Base-by-base conservation (phyloP, 306 rosid genomes). In the Lagenaria siceraria region DNA sequence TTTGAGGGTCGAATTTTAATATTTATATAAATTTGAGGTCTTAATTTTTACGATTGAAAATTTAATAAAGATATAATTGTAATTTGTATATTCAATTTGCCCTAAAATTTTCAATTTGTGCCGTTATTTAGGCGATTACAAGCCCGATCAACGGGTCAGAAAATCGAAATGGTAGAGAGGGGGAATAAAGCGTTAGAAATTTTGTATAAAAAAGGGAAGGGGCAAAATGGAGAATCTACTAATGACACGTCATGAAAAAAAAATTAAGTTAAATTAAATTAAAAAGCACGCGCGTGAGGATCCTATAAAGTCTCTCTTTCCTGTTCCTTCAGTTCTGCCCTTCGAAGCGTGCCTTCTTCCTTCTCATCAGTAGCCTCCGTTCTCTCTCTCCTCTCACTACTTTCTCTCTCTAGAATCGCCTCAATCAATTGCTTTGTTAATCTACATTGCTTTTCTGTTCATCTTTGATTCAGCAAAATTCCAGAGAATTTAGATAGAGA, bases 311-410 rank as follows among this genome's bases (percentile, higher is more conserved):
- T 21, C 76, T 84, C 72, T 61, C 85, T 88, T 79, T 84, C 80
- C 83, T 80, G 80, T 84, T 79, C 83, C 78, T 40, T 51, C 55
- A 51, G 8, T 15, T 53, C 66, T 56, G 31, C 75, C 56, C 36
- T 81, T 24, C 76, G 58, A 78, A 84, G 93, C 96, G 93, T 87
- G 96, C 93, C 82, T 56, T 77, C 79, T 82, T 51, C 79, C 65
- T 87, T 12, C 53, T 65, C 72, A 65, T 65, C 36, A 65, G 69
- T 33, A 33, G 6, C 6, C 88, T 85, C 88, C 48, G 13, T 10
- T 42, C 84, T 78, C 74, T 46, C 77, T 74, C 25, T 78, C 80
- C 80, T 78, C 65, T 80, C 55, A 5, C 53, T 11, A 79, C 85
- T 78, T 64, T 61, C 80, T 76, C 64, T 80, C 68, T 84, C 75